Evolutionary conservation across 805 yeast species (phyloP), one percentile per base, ranked within the genome.

Genomic region (Ogataea populi-albae): DNA sequence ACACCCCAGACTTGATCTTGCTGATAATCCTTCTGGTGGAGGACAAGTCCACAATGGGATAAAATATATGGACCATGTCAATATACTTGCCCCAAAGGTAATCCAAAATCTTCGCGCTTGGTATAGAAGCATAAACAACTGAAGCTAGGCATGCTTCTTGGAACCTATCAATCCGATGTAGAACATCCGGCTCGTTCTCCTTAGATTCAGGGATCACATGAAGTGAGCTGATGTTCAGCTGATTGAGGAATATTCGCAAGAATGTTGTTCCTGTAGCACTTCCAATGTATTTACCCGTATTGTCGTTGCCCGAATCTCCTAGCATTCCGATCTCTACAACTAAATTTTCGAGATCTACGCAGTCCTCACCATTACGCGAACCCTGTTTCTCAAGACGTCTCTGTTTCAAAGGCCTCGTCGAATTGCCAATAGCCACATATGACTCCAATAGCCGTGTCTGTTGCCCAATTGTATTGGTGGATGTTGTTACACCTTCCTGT

Each of bases 261-360:
- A 33, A 33, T 11, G 30, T 26, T 9, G 17, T 33, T 26, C 36
- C 36, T 6, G 36, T 23, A 7, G 36, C 36, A 26, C 36, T 33
- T 24, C 36, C 36, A 26, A 33, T 24, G 17, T 33, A 33, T 15
- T 33, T n/a, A 5, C 36, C 30, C 7, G 8, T 26, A 10, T 26
- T 9, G 3, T 6, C 23, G 4, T 14, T 15, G 3, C 15, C 36
- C 15, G 32, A 18, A 9, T 28, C 19, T 6, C 14, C 30, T 17
- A 33, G 30, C 16, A 12, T 26, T 4, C 36, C 36, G 4, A 33
- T 22, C 19, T 33, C 36, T 6, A 20, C 7, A 9, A 21, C 30
- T 23, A 23, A 12, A n/a, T 23, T 23, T 6, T 23, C 35, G 17
- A 23, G 18, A 11, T 32, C 29, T 20, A 21, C 14, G 6, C 8